phyloP scores from a whole-genome alignment of 2,329 filamentous ascomycete species.

The Neofusicoccum kwambonambiense region DNA sequence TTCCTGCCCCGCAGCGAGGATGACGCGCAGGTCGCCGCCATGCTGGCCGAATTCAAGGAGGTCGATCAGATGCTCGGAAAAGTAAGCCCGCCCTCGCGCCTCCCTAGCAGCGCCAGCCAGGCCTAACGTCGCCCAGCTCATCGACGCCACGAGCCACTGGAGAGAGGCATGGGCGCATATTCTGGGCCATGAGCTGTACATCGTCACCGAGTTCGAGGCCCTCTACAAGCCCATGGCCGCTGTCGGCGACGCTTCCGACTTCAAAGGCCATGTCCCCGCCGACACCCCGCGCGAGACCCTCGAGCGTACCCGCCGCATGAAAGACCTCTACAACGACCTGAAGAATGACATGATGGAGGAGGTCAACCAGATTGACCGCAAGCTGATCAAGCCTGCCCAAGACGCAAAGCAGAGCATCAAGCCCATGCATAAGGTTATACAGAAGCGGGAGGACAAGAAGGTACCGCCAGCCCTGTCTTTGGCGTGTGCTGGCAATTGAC shows the following conservation, averaged over 20 bases:
- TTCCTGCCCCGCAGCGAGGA: constrained; percentile 71
- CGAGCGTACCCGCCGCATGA: constrained; percentile 62
- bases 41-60: constrained; percentile 78
- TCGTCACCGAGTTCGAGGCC: constrained; percentile 66
- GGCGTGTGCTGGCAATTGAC: constrained; percentile 21
- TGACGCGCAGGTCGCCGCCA: constrained; percentile 70
- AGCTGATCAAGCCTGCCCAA: constrained; percentile 67
- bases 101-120: constrained; percentile 3
- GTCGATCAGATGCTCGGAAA: constrained; percentile 71
- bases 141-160: constrained; percentile 74
- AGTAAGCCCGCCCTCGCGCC: constrained; percentile 46
- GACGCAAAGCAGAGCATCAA: constrained; percentile 68
- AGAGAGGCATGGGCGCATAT: constrained; percentile 76
- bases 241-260: constrained; percentile 49
- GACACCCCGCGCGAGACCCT: constrained; percentile 64
- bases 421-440: constrained; percentile 77
- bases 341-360: constrained; percentile 71
- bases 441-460: constrained; percentile 80
- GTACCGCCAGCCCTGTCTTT: constrained; percentile 29
- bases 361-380: constrained; percentile 66
- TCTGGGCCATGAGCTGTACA: constrained; percentile 65
- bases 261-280: constrained; percentile 52
- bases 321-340: constrained; percentile 67
- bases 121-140: constrained; percentile 54
- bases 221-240: constrained; percentile 76